Conservation (phyloP, 148 eudicot genomes). For the Rhododendron ovatum region DNA sequence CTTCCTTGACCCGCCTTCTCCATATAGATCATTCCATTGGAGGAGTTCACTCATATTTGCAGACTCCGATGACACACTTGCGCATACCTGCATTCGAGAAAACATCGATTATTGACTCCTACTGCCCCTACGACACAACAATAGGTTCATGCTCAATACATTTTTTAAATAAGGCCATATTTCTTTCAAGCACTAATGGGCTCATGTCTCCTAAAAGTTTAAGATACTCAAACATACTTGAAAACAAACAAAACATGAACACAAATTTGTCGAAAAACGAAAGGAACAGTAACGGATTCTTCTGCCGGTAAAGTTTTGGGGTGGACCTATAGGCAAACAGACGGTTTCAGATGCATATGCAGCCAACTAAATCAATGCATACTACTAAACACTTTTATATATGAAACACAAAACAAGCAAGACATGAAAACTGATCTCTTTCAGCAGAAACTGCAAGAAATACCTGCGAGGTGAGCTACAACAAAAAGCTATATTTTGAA, state of each 20-base stretch:
- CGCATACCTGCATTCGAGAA: constrained; percentile 66
- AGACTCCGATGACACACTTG: constrained; percentile 91
- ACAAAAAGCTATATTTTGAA: not conserved
- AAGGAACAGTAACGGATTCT: not conserved
- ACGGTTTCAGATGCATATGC: not conserved
- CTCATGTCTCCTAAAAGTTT: not conserved
- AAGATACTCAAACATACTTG: not conserved
- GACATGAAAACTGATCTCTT: not conserved
- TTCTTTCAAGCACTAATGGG: not conserved
- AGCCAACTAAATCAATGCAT: not conserved
- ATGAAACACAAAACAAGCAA: not conserved
- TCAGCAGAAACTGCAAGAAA: not conserved
- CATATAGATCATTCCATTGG: constrained; percentile 94
- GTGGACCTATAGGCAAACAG: not conserved
- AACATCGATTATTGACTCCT: not conserved
- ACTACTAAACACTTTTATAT: not conserved
- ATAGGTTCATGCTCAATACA: not conserved
- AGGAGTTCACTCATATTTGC: constrained; percentile 69
- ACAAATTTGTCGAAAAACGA: not conserved
- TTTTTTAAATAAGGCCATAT: not conserved
- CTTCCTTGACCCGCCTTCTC: constrained; percentile 96
- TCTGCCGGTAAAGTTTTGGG: not conserved
- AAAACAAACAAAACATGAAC: not conserved
- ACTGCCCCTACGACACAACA: not conserved
- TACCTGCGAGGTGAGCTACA: not conserved